These are phyloP conservation scores for Marchantia polymorpha DNA, from an alignment of 225 moss, liverwort and hornwort genomes.

Conservation along the genomic window DNA sequence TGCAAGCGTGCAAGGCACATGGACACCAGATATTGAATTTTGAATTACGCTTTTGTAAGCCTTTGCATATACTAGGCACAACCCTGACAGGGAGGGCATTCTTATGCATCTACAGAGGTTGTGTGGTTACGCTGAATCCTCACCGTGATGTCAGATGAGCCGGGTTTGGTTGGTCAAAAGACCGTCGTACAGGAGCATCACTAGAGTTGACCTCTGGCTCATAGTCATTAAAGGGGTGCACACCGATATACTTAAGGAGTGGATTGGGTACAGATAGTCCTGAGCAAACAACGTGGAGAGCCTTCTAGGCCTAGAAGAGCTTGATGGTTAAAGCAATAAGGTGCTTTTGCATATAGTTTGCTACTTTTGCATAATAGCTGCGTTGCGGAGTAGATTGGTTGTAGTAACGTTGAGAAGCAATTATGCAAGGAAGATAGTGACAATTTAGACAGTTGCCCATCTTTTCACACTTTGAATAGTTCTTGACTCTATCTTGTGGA, in stretches of 20 bases:
- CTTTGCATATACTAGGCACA: too few species aligned
- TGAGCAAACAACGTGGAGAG: conserved; percentile 1
- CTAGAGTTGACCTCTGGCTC: too few species aligned
- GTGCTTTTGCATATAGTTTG: conserved; percentile 37
- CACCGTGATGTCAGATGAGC: too few species aligned
- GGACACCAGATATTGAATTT: conserved; percentile 59
- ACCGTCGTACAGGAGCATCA: too few species aligned
- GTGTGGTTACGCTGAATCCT: too few species aligned
- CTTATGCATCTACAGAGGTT: too few species aligned
- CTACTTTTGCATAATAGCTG: conserved; percentile 31
- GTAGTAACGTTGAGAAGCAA: conserved; percentile 21
- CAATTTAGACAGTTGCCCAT: conserved; percentile 32
- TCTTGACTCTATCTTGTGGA: conserved; percentile 32
- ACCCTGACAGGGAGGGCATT: too few species aligned
- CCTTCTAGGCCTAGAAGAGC: conserved; percentile 7
- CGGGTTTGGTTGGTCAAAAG: too few species aligned
- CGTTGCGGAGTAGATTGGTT: conserved; percentile 18
- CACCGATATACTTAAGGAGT: not conserved
- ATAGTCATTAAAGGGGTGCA: conserved; percentile 25
- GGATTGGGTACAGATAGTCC: conserved; percentile 1
- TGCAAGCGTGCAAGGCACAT: conserved; percentile 86
- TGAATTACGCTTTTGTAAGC: not conserved
- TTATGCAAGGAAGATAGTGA: conserved; percentile 23
- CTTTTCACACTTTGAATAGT: conserved; percentile 21
- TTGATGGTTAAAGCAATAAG: conserved; percentile 29